These are phyloP conservation scores for Talaromyces piceae DNA, from an alignment of 2,329 filamentous ascomycete species.

Conservation along the genomic window DNA sequence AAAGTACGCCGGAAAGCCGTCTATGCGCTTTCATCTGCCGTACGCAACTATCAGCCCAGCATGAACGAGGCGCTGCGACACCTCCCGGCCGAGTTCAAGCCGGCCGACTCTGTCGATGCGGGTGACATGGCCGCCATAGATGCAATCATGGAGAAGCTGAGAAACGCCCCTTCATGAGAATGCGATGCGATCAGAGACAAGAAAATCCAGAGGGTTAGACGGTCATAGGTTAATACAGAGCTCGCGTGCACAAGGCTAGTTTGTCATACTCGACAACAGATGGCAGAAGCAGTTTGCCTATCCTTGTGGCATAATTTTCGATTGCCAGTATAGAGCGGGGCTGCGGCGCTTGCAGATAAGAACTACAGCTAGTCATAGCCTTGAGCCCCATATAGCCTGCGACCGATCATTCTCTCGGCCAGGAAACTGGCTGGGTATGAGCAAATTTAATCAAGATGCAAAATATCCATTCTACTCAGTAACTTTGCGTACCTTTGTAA, in stretches of 20 bases:
- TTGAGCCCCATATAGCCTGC: not conserved
- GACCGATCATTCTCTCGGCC: not conserved
- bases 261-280: not conserved
- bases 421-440: too few relatives aligned
- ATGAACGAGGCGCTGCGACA: constrained; percentile 59
- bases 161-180: constrained; percentile 33
- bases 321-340: not conserved
- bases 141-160: constrained; percentile 60
- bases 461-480: not conserved
- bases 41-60: constrained; percentile 81
- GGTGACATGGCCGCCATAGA: constrained; percentile 83
- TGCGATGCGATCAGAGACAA: not conserved
- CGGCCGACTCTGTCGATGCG: constrained; percentile 61
- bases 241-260: not conserved
- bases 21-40: constrained; percentile 76
- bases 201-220: not conserved
- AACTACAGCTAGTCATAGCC: not conserved
- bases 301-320: not conserved
- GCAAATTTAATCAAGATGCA: not conserved
- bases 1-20: constrained; percentile 77
- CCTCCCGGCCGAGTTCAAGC: constrained; percentile 54
- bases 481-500: not conserved
- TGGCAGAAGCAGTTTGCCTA: not conserved
- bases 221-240: not conserved
- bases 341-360: not conserved